A percentile compares a stretch with the other conserved stretches of the same genome.
Evolutionary conservation across 495 filamentous ascomycete genomes (phyloP).

Genomic region (Daldinia decipiens): DNA sequence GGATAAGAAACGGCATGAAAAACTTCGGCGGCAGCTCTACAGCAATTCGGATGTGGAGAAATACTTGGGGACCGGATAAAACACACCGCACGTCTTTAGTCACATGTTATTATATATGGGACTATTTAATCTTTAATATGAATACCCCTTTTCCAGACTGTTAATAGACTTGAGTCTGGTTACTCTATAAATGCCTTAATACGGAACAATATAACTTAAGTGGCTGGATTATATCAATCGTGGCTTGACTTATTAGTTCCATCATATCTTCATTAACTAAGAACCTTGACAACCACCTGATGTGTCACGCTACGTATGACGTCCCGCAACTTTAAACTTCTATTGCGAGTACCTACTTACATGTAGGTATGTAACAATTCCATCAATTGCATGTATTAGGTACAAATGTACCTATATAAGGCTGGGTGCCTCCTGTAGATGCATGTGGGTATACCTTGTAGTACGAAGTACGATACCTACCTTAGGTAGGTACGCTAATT

Average conservation of each 20-base stretch:
- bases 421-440: not conserved
- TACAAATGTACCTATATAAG: no score
- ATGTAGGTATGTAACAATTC: no score
- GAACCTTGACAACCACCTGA: not conserved
- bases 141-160: constrained; percentile 37
- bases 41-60: constrained; percentile 74
- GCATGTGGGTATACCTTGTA: no score
- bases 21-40: constrained; percentile 73
- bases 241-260: not conserved
- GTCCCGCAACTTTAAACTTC: constrained; percentile 6
- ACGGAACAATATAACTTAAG: not conserved
- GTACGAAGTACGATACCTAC: not conserved
- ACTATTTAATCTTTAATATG: constrained; percentile 22
- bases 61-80: constrained; percentile 67
- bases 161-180: not conserved
- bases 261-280: not conserved
- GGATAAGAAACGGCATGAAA: constrained; percentile 70
- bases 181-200: not conserved
- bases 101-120: not conserved
- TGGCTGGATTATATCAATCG: not conserved
- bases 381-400: no score
- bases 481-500: not conserved
- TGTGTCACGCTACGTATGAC: constrained; percentile 10
- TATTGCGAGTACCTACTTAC: no score
- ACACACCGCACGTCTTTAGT: constrained; percentile 6